Conservation (phyloP, 345 rosid species). For the Melaleuca alternifolia region DNA sequence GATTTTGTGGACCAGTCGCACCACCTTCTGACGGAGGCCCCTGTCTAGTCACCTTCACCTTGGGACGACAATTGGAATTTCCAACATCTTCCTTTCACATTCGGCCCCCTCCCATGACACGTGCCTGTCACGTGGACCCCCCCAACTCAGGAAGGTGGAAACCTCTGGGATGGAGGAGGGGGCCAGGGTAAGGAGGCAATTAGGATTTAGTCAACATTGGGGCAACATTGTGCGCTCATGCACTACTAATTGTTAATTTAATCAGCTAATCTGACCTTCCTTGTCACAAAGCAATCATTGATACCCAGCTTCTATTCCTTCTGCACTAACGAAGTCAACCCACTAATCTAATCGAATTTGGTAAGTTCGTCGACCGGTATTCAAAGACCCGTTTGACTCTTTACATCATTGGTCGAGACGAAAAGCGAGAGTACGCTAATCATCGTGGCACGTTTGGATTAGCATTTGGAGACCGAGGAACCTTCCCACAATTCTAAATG, state of each 20-base stretch:
- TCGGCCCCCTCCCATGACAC: neutral
- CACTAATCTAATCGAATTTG: neutral
- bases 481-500: neutral
- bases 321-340: neutral
- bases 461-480: neutral
- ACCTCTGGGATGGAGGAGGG: neutral
- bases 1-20: neutral
- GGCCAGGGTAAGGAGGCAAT: neutral
- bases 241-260: neutral
- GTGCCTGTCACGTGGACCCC: neutral
- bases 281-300: neutral
- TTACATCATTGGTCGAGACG: neutral
- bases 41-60: neutral
- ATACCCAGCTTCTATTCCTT: neutral
- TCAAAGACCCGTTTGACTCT: neutral
- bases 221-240: neutral
- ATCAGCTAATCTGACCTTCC: neutral
- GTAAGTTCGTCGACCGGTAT: fast-evolving
- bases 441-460: neutral
- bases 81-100: neutral
- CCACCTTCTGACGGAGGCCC: neutral
- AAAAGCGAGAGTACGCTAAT: neutral
- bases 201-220: neutral
- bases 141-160: neutral
- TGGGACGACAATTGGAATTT: neutral